Conservation (phyloP, 1,139 yeast species). For the Arxiozyma slooffiae region DNA sequence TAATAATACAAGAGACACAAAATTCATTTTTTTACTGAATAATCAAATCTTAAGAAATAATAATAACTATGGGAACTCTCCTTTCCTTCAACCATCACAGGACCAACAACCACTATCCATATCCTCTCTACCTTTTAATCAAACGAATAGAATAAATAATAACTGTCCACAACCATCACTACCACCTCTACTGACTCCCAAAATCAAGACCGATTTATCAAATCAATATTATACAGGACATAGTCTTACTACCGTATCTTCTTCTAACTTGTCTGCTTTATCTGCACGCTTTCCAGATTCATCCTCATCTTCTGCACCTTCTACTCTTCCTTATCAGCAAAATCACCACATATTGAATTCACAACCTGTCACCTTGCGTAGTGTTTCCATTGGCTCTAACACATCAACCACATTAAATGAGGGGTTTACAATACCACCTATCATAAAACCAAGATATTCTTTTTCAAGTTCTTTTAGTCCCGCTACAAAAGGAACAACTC, state of each 20-base stretch:
- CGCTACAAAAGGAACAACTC: not conserved
- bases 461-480: not conserved
- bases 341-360: not conserved
- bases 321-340: not conserved
- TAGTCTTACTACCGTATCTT: not conserved
- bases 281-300: not conserved
- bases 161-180: not conserved
- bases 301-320: not conserved
- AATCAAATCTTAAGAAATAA: conserved; percentile 1
- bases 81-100: not conserved
- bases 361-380: not conserved
- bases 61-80: not conserved
- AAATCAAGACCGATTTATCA: not conserved
- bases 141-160: not conserved
- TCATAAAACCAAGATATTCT: not conserved
- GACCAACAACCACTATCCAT: not conserved
- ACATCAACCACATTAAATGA: not conserved
- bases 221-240: not conserved
- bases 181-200: not conserved
- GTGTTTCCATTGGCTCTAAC: not conserved
- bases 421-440: not conserved
- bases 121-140: not conserved
- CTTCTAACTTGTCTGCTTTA: not conserved
- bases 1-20: not conserved
- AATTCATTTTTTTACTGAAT: not conserved